These are phyloP conservation scores for Amaranthus palmeri DNA, from an alignment of 148 eudicot genomes.

Conservation along the genomic window DNA sequence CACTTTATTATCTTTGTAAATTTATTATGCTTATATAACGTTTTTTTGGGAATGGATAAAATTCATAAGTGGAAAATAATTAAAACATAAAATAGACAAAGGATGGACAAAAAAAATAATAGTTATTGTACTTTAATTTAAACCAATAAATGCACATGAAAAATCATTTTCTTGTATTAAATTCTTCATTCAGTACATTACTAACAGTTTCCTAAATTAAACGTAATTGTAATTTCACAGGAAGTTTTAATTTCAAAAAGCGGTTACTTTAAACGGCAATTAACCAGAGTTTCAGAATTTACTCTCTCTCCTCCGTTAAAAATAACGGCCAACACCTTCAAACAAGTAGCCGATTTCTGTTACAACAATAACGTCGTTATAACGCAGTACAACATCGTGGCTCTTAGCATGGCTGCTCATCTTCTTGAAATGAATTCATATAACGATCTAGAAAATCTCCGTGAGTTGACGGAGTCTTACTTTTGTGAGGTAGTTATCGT, in stretches of 20 bases:
- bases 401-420: conserved; percentile 55
- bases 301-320: conserved; percentile 67
- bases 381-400: conserved; percentile 63
- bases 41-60: too few relatives aligned
- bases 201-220: background rate
- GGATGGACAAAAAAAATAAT: background rate
- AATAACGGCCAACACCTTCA: conserved; percentile 57
- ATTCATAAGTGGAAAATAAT: too few relatives aligned
- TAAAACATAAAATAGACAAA: background rate
- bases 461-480: conserved; percentile 54
- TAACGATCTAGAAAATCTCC: conserved; percentile 31
- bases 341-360: conserved; percentile 59
- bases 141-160: background rate
- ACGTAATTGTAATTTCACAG: conserved; percentile 24
- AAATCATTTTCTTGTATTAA: background rate
- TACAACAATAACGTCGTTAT: conserved; percentile 47
- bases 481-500: conserved; percentile 40
- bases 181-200: background rate
- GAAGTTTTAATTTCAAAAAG: conserved; percentile 51
- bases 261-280: conserved; percentile 56
- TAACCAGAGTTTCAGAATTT: conserved; percentile 41
- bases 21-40: background rate
- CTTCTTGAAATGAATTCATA: conserved; percentile 36
- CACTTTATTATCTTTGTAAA: too few relatives aligned
- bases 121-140: background rate